A percentile compares a stretch with the other conserved stretches of the same genome.
Conservation (phyloP, 2,329 filamentous ascomycete species). For the Pestalotiopsis sp. region DNA sequence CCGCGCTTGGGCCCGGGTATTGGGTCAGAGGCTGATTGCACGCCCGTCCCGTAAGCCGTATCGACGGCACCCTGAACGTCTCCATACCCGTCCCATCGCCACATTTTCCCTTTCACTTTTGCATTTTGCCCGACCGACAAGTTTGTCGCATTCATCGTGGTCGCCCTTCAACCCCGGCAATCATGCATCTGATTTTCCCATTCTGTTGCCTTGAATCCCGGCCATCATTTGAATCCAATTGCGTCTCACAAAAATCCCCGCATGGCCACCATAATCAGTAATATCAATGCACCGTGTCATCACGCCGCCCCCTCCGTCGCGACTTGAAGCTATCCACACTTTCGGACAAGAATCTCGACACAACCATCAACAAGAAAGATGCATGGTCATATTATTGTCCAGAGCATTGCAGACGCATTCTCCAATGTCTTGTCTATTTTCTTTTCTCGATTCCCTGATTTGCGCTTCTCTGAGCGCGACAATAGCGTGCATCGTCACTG, state of each 20-base stretch:
- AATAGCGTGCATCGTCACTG: not conserved
- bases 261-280: not conserved
- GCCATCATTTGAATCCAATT: conserved; percentile 2
- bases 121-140: conserved; percentile 17
- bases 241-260: not conserved
- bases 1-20: not conserved
- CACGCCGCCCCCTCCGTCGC: conserved; percentile 8
- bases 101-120: conserved; percentile 21
- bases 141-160: conserved; percentile 27
- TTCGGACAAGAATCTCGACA: conserved; percentile 19
- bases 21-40: conserved; percentile 7
- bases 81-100: conserved; percentile 17
- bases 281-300: not conserved
- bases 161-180: conserved; percentile 21
- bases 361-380: not conserved
- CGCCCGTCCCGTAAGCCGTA: conserved; percentile 22
- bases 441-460: not conserved
- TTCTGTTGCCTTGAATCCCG: not conserved
- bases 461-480: not conserved
- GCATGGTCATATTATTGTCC: not conserved
- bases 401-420: not conserved
- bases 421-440: not conserved
- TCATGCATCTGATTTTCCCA: conserved; percentile 1
- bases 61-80: conserved; percentile 17
- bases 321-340: conserved; percentile 34